Conservation (phyloP, 768 basidiomycete species). For the Guyanaporus albipodus region DNA sequence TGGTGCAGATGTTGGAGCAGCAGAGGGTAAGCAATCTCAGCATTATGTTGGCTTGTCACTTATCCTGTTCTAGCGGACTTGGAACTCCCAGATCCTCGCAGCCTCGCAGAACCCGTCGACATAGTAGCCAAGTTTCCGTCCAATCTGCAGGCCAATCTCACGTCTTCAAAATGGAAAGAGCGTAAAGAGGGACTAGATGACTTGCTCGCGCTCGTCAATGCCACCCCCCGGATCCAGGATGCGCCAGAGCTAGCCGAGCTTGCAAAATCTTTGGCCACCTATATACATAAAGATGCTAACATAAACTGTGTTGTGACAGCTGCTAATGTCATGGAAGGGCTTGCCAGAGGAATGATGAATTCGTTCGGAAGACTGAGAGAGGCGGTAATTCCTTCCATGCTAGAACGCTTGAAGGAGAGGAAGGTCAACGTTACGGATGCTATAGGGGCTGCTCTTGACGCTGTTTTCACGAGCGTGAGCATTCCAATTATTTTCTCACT, state of each 20-base stretch:
- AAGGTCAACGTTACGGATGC: slow-evolving; percentile 88
- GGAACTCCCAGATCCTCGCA: slow-evolving; percentile 68
- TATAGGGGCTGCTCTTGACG: slow-evolving; percentile 84
- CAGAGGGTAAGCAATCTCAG: slow-evolving; percentile 42
- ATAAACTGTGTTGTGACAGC: slow-evolving; percentile 92
- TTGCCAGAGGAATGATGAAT: slow-evolving; percentile 77
- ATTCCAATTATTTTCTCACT: slow-evolving; percentile 3
- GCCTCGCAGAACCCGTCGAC: slow-evolving; percentile 77
- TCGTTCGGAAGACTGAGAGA: slow-evolving; percentile 75
- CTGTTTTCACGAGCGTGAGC: slow-evolving; percentile 77
- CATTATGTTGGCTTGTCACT: slow-evolving; percentile 1
- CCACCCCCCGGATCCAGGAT: slow-evolving; percentile 76
- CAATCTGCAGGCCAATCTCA: slow-evolving; percentile 67
- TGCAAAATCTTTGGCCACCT: slow-evolving; percentile 67
- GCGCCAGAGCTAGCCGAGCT: slow-evolving; percentile 74
- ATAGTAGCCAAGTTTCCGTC: slow-evolving; percentile 72
- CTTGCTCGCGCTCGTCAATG: slow-evolving; percentile 61
- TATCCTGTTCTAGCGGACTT: slow-evolving; percentile 35
- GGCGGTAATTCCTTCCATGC: slow-evolving; percentile 65
- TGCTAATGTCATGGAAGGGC: slow-evolving; percentile 75
- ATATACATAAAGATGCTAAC: slow-evolving; percentile 88
- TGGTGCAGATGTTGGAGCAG: slow-evolving; percentile 43
- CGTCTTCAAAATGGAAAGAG: slow-evolving; percentile 98
- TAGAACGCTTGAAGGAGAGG: slow-evolving; percentile 91
- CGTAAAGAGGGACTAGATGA: slow-evolving; percentile 90